Evolutionary conservation across 768 basidiomycete genomes (phyloP), one percentile per base, ranked within the genome.

Genomic region (Dioszegia hungarica): DNA sequence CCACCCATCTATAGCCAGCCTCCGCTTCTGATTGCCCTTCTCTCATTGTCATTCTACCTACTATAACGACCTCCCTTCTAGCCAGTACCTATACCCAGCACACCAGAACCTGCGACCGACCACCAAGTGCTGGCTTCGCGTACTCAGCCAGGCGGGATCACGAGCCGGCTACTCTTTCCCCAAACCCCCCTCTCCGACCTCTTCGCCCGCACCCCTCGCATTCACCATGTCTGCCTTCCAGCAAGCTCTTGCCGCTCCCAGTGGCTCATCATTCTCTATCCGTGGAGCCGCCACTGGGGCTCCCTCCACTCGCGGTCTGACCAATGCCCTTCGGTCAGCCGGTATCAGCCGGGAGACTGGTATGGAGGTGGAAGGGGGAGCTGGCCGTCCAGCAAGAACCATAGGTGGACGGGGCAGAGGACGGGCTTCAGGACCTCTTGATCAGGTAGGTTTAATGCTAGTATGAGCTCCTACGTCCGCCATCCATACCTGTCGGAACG

Each of bases 311-410:
- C 53, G 25, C 41, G 66, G 17, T 25, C 5, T 63, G 11, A 46
- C 50, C 2, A 39, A 53, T 3, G 71, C 71, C 0, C 52, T 73
- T 17, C 56, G 71, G 29, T 56, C 61, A 40, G 70, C 70, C 10
- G 70, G 70, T 2, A 62, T 71, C 36, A 52, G 47, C 20, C 31
- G 53, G 27, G 59, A 51, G 20, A 46, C 44, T 29, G 61, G 57
- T 5, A 73, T 73, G 71, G 68, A 73, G 9, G 47, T 73, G 15
- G 71, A 73, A 29, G 63, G 68, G 11, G 53, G 60, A 14, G 54
- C 56, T 25, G 64, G 60, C 2, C 40, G 65, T 40, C 47, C 55
- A 25, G 57, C 47, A 5, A 59, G 66, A 53, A 56, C 58, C 36
- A 31, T 38, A 36, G 19, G 54, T 31, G 29, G 43, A 3, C 48